Base-by-base conservation (phyloP, 2,329 filamentous ascomycete genomes). In the Colletotrichum orbiculare region DNA sequence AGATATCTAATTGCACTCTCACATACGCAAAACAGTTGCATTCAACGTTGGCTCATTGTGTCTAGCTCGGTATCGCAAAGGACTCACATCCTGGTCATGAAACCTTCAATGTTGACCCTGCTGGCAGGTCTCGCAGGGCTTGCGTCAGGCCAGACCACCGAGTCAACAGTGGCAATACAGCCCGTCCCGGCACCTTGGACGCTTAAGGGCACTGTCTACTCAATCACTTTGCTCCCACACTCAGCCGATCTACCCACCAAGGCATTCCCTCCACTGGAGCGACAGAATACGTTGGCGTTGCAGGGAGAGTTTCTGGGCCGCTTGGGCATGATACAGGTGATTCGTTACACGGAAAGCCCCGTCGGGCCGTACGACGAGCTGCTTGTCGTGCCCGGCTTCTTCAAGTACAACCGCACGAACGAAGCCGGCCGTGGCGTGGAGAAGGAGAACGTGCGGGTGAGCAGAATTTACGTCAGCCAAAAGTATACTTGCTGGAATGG, bases 351-450 rank as follows among this genome's bases (percentile, higher is more conserved):
- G 0, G 78, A 83, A 17, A 82, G 78, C 6, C 83, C 83, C 0
- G 82, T 84, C 3, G 84, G 84, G 0, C 77, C 83, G 0, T 86
- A 87, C 61, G 84, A 86, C 67, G 84, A 86, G 71, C 71, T 86
- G 57, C 71, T 83, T 35, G 69, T 86, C 41, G 72, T 78, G 2
- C 83, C 84, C 0, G 83, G 84, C 1, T 74, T 69, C 53, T 84
- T 81, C 67, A 74, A 76, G 8, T 81, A 81, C 43, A 77, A 77
- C 33, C 46, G 60, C 9, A 62, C 59, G 2, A 68, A 73, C 17
- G 71, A 71, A 6, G 72, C 70, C 10, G 76, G 70, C 61, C 68
- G 69, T 13, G 15, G 17, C 8, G 25, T 57, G 35, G 76, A 69
- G 55, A 76, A 69, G 49, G 75, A 71, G 42, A 80, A 77, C 48